Conservation (phyloP, 257 asterid genomes). For the Nicotiana knightiana region DNA sequence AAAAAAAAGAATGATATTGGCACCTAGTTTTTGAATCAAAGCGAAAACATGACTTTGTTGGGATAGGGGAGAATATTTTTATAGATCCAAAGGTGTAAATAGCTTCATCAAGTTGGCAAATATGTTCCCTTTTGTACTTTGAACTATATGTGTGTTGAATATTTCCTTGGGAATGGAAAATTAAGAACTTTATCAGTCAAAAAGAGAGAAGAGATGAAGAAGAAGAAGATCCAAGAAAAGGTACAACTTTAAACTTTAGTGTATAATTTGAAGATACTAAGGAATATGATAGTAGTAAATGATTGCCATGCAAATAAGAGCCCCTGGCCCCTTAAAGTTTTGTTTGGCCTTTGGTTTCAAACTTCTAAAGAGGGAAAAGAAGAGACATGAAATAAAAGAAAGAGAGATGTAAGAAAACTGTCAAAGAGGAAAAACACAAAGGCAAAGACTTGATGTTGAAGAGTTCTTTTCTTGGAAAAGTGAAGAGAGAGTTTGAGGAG, state of each 20-base stretch:
- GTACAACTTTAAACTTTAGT: slow-evolving; percentile 30
- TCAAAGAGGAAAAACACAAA: slow-evolving; percentile 10
- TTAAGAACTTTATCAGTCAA: slow-evolving; percentile 30
- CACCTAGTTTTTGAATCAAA: neutral
- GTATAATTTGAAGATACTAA: slow-evolving; percentile 17
- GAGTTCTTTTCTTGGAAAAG: slow-evolving; percentile 15
- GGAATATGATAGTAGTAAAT: slow-evolving; percentile 8
- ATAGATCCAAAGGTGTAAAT: slow-evolving; percentile 11
- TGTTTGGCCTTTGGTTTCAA: slow-evolving; percentile 43
- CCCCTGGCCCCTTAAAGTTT: slow-evolving; percentile 19
- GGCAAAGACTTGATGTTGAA: slow-evolving; percentile 26
- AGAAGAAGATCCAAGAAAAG: slow-evolving; percentile 21
- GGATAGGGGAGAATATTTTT: neutral
- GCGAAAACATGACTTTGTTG: neutral
- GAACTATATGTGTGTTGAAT: slow-evolving; percentile 4
- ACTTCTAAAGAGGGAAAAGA: slow-evolving; percentile 58
- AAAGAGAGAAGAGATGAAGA: slow-evolving; percentile 11
- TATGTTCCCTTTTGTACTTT: slow-evolving; percentile 2
- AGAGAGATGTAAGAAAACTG: slow-evolving; percentile 9
- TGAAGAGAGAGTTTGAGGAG: slow-evolving; percentile 11
- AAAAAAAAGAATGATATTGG: neutral
- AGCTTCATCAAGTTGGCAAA: neutral
- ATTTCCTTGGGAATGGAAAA: slow-evolving; percentile 16
- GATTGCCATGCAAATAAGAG: slow-evolving; percentile 63
- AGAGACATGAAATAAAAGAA: slow-evolving; percentile 25